Evolutionary conservation across 2,329 filamentous ascomycete genomes (phyloP), one percentile per base, ranked within the genome.

Genomic region (Colletotrichum shisoi): DNA sequence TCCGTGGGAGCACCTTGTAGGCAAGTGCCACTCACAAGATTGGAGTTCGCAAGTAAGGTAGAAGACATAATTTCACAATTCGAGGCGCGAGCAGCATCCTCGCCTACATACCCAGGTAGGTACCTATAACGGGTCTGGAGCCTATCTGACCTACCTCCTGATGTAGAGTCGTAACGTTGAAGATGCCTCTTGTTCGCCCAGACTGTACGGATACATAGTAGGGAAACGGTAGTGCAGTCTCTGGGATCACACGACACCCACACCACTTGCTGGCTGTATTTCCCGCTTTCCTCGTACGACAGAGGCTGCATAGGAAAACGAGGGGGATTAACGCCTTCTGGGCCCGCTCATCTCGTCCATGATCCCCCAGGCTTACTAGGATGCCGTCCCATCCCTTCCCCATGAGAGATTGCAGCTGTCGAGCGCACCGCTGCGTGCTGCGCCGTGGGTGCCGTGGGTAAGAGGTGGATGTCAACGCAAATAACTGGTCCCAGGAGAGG

Each of bases 401-500:
- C 31, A 34, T 24, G 24, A 19, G 40, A 56, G 53, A 46, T 46
- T 46, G 31, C 31, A 9, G 48, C 27, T 48, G 21, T 17, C 27
- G 15, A n/a, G 40, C 15, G 54, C n/a, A 37, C 13, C 15, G 34
- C 37, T 42, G 8, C 52, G 19, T 39, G 15, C 19, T 19, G 51
- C n/a, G 31, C 51, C 12, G 15, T 51, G 34, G 19, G n/a, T 24
- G 31, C 51, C 12, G 15, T 51, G 34, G 19, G n/a, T 17, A 46
- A 34, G 39, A 45, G 21, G 17, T 21, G 12, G 12, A 65, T 65
- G 51, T 46, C 52, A 52, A 63, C 27, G 63, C 15, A 67, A 62
- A 63, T 67, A 63, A 63, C 34, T 59, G 64, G 64, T 44, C 8
- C 52, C 46, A 42, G 39, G 60, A 58, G 51, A 42, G 39, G 53